Conservation (phyloP, 2,329 filamentous ascomycete species). For the Xylaria sp. region DNA sequence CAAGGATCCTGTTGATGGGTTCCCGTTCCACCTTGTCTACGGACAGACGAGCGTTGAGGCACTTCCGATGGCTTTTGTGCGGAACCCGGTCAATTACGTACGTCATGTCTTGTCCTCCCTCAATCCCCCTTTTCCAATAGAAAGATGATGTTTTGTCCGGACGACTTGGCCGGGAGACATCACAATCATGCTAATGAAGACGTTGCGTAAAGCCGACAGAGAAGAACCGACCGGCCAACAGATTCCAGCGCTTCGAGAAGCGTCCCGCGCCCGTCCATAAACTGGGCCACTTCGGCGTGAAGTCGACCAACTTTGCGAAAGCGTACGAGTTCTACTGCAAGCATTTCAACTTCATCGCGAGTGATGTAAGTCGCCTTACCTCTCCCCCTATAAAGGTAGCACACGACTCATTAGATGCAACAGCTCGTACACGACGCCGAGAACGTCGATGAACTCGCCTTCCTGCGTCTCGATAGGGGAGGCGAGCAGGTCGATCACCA, state of each 20-base stretch:
- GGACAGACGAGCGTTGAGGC: slow-evolving; percentile 43
- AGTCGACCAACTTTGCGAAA: slow-evolving; percentile 46
- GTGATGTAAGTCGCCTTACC: slow-evolving; percentile 35
- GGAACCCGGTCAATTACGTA: slow-evolving; percentile 43
- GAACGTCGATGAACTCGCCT: slow-evolving; percentile 38
- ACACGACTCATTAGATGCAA: neutral
- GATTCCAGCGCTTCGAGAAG: slow-evolving; percentile 48
- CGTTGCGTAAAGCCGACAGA: slow-evolving; percentile 35
- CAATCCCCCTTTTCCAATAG: neutral
- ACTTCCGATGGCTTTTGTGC: slow-evolving; percentile 35
- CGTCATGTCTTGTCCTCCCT: slow-evolving; percentile 8
- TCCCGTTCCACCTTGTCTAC: slow-evolving; percentile 52
- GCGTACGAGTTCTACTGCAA: slow-evolving; percentile 45
- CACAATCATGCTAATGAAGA: neutral
- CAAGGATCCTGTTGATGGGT: slow-evolving; percentile 49
- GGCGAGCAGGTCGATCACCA: slow-evolving; percentile 45
- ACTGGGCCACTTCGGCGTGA: slow-evolving; percentile 51
- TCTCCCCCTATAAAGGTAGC: too few relatives aligned
- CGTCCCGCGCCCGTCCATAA: slow-evolving; percentile 47
- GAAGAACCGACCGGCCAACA: slow-evolving; percentile 45
- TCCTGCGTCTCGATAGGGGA: slow-evolving; percentile 43
- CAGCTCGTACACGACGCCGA: slow-evolving; percentile 38
- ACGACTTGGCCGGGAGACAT: too few relatives aligned
- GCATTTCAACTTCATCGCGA: slow-evolving; percentile 48
- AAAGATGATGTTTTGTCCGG: neutral